These are phyloP conservation scores for Trichoderma guizhouense DNA, from an alignment of 2,329 filamentous ascomycete genomes.

Conservation along the genomic window DNA sequence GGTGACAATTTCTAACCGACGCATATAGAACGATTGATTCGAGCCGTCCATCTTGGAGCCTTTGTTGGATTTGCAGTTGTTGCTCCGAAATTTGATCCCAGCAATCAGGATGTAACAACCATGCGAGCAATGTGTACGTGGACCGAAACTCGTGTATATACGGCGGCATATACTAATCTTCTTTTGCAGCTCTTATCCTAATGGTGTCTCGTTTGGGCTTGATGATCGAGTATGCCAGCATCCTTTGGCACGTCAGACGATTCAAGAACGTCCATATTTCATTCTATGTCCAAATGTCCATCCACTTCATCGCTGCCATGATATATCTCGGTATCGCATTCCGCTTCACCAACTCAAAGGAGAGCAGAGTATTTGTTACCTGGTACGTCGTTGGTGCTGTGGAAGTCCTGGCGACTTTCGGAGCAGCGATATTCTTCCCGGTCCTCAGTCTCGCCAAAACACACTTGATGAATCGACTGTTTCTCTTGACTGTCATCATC, in stretches of 20 bases:
- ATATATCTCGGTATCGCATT: conserved; percentile 44
- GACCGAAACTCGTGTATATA: too few species aligned
- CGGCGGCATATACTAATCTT: background rate
- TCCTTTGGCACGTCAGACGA: conserved; percentile 41
- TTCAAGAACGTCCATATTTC: conserved; percentile 37
- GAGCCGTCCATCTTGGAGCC: conserved; percentile 58
- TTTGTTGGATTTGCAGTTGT: conserved; percentile 65
- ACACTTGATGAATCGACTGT: conserved; percentile 62
- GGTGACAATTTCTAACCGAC: too few species aligned
- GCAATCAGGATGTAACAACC: conserved; percentile 35
- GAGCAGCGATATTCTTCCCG: conserved; percentile 51
- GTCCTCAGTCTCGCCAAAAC: conserved; percentile 60
- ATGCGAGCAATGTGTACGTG: conserved; percentile 42
- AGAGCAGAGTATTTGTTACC: conserved; percentile 35
- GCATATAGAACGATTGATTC: conserved; percentile 48
- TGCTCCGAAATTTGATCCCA: conserved; percentile 45
- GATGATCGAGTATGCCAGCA: conserved; percentile 50
- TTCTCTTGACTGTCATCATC: conserved; percentile 62
- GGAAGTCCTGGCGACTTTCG: conserved; percentile 52
- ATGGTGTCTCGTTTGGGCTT: conserved; percentile 52
- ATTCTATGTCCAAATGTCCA: conserved; percentile 34
- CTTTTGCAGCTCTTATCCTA: conserved; percentile 41
- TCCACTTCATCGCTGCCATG: conserved; percentile 35
- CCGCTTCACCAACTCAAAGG: conserved; percentile 31
- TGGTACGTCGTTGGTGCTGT: conserved; percentile 54